These are phyloP conservation scores for Candida dubliniensis DNA, from an alignment of 1,139 yeast genomes.

Conservation along the genomic window DNA sequence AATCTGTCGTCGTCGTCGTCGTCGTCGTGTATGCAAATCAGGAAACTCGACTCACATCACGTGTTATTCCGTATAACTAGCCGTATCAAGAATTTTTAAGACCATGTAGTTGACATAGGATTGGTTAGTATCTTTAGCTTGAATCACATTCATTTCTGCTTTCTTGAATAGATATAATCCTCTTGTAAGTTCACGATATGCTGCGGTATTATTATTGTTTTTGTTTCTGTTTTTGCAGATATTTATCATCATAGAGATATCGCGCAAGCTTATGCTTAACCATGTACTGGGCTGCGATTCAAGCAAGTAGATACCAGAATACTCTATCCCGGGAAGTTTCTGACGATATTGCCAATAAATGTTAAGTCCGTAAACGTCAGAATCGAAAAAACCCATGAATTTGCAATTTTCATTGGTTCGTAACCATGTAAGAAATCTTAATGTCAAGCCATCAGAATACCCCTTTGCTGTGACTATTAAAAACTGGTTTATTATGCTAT, in stretches of 20 bases:
- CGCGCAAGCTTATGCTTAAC: constrained; percentile 33
- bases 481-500: constrained; percentile 10
- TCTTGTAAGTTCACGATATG: constrained; percentile 49
- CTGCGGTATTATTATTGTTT: constrained; percentile 5
- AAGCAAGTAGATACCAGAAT: constrained; percentile 34
- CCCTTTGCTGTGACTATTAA: constrained; percentile 66
- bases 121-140: not conserved
- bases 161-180: constrained; percentile 52
- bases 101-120: constrained; percentile 6
- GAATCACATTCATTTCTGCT: constrained; percentile 54
- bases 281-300: constrained; percentile 38
- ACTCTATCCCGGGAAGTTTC: constrained; percentile 10
- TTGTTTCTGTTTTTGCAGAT: constrained; percentile 18
- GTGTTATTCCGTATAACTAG: constrained; percentile 3
- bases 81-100: not conserved
- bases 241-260: constrained; percentile 31
- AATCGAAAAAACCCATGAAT: constrained; percentile 38
- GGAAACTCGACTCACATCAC: constrained; percentile 3
- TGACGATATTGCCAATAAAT: constrained; percentile 45
- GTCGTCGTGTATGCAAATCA: not conserved
- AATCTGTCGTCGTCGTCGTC: no score
- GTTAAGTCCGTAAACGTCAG: constrained; percentile 71
- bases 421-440: constrained; percentile 20
- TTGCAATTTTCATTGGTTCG: constrained; percentile 20
- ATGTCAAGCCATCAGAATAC: constrained; percentile 49